Base-by-base conservation (phyloP, 116 monocot species). In the Zostera marina region DNA sequence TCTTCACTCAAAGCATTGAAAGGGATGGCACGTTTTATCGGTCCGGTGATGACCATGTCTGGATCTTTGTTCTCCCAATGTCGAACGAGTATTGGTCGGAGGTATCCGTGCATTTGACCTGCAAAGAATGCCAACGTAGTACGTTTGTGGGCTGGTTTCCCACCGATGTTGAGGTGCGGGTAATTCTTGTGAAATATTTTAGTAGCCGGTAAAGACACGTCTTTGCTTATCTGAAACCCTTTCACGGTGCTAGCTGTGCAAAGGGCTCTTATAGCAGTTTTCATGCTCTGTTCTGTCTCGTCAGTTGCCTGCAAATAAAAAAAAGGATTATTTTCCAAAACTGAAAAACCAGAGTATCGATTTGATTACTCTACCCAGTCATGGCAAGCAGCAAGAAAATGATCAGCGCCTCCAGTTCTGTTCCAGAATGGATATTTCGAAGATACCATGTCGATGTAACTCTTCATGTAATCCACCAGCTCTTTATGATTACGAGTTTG, bases 21-120 rank as follows among this genome's bases (percentile, higher is more conserved):
- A 25, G 53, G 62, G 25, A 5, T 52, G 11, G 26, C 19, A 7
- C 49, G 3, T 2, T 67, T 66, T 21, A 76, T 26, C 0, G 78
- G 10, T 8, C 81, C 75, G 4, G 62, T 71, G 26, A 87, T 79
- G 49, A 75, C 79, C 78, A 87, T 78, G 59, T 76, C 73, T 0
- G 81, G 71, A 53, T 79, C 73, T 13, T 74, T 81, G 55, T 81
- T 66, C 63, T 72, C 76, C 87, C 87, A 87, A 41, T 72, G 70
- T 51, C 74, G 13, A 1, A 87, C 60, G 7, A 87, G 63, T 20
- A 76, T 49, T 0, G 68, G 45, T 1, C 87, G 75, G 11, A 79
- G 71, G 5, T 47, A 41, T 12, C 87, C 87, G 21, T 87, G 78
- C 66, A 68, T 63, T 64, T 63, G 70, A 7, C 81, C 87, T 0